Evolutionary conservation across 176 grass and related monocot species (phyloP), one percentile per base, ranked within the genome.

Genomic region (Metroxylon sagu): DNA sequence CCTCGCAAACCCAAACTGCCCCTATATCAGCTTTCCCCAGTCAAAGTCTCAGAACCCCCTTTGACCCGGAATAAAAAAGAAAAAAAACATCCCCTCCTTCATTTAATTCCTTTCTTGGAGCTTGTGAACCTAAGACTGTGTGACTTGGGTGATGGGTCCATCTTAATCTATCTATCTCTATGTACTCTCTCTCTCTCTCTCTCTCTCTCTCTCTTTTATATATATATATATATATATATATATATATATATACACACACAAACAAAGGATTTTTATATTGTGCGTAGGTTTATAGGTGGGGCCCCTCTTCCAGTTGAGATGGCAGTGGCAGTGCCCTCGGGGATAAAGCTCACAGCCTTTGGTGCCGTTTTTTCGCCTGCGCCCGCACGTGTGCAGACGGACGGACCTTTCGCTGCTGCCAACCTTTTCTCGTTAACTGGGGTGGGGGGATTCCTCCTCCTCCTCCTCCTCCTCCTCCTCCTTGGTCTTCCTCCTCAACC

Each of bases 21-120:
- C 53, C 52, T 60, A 43, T 65, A 59, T 21, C 70, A 67, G 25
- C 54, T 66, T 49, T 76, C 72, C 70, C 48, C 69, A 61, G 77
- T 79, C 77, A 77, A 82, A 80, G 61, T 66, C 85, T 61, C 56
- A 71, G 66, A 68, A 52, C 82, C n/a, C 61, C 29, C 19, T 29
- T 48, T 50, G 70, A 52, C 53, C 63, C 71, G 35, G 35, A 43
- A 43, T 2, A 14, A 43, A 10, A 2, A 10, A 43, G 2, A 12
- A 43, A 43, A 43, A 43, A 43, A 12, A 43, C 26, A 64, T 18
- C 35, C 16, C 23, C 39, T 29, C 27, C 48, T 29, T 62, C 52
- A 26, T 68, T 72, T 72, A 29, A 29, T 56, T 76, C 72, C 26
- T 71, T 39, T 23, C 65, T 70, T 43, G 68, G 59, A 56, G 25